phyloP scores from a whole-genome alignment of 371 early-diverging fungal genomes.

The Cokeromyces recurvatus region DNA sequence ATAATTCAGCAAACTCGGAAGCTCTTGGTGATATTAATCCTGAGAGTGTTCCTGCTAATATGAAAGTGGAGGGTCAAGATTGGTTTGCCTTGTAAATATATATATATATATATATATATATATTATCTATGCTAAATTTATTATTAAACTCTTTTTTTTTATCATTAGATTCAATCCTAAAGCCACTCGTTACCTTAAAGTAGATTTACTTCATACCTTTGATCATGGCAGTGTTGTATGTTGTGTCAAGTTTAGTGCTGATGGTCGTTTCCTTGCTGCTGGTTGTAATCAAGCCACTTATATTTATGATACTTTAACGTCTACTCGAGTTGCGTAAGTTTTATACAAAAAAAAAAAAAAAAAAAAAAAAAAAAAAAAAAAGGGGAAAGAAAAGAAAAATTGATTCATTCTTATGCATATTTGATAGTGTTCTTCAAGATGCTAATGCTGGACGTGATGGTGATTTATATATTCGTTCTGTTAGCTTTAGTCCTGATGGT shows the following conservation, averaged over 20 bases:
- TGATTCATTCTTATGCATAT: no score
- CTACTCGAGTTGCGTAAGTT: conserved; percentile 35
- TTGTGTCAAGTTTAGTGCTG: conserved; percentile 88
- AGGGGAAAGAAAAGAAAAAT: no score
- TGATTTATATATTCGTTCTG: conserved; percentile 93
- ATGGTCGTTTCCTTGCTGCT: conserved; percentile 87
- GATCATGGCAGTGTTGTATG: conserved; percentile 90
- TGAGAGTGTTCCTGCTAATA: conserved; percentile 71
- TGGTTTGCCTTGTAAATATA: conserved; percentile 88
- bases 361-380: no score
- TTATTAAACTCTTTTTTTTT: no score
- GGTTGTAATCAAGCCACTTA: conserved; percentile 89
- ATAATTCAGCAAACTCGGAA: conserved; percentile 15
- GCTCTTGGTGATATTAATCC: conserved; percentile 77
- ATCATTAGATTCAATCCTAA: conserved; percentile 62
- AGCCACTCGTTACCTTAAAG: conserved; percentile 63
- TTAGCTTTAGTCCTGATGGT: conserved; percentile 95
- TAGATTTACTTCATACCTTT: conserved; percentile 78
- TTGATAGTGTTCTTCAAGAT: conserved; percentile 78
- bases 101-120: no score
- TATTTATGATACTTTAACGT: conserved; percentile 76
- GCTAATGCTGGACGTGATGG: conserved; percentile 66
- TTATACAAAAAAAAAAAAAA: no score
- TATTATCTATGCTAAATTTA: no score
- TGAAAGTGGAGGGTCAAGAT: conserved; percentile 87